Conservation (phyloP, 164 flowering plant species). For the Berberis thunbergii region DNA sequence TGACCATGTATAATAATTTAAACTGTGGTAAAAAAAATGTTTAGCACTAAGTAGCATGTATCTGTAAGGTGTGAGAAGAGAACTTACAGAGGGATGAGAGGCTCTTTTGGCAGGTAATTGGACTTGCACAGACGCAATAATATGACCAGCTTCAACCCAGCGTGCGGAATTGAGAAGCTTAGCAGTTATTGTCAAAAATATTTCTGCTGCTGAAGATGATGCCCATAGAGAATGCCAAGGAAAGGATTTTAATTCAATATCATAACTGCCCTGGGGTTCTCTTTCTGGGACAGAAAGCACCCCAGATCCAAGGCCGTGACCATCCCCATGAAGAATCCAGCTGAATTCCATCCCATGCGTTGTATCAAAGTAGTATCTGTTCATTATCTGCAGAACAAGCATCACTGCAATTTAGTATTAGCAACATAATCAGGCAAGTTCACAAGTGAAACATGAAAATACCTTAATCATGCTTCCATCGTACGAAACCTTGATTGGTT, state of each 20-base stretch:
- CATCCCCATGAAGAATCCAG: constrained; percentile 74
- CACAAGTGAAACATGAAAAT: neutral
- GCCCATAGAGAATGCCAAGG: constrained; percentile 65
- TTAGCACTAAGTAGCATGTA: neutral
- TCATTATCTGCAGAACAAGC: constrained; percentile 47
- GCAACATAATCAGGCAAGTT: neutral
- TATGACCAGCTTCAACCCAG: constrained; percentile 85
- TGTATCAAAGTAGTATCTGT: constrained; percentile 51
- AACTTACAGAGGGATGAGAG: constrained; percentile 39
- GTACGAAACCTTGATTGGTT: constrained; percentile 68
- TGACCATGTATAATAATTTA: neutral
- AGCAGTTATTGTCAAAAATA: constrained; percentile 51
- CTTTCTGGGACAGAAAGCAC: constrained; percentile 45
- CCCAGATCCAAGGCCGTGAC: constrained; percentile 64
- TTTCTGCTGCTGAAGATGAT: constrained; percentile 49
- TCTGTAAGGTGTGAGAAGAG: constrained; percentile 3
- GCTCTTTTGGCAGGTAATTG: constrained; percentile 49
- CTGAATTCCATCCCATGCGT: constrained; percentile 57
- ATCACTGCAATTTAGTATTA: neutral
- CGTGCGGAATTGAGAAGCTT: constrained; percentile 50
- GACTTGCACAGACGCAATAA: constrained; percentile 63
- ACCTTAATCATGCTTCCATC: constrained; percentile 54
- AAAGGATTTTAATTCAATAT: constrained; percentile 48
- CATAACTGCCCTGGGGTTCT: constrained; percentile 55
- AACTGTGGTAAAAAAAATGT: no score